Evolutionary conservation across 2,329 filamentous ascomycete genomes (phyloP).

Genomic region (Pezicula carpinea): DNA sequence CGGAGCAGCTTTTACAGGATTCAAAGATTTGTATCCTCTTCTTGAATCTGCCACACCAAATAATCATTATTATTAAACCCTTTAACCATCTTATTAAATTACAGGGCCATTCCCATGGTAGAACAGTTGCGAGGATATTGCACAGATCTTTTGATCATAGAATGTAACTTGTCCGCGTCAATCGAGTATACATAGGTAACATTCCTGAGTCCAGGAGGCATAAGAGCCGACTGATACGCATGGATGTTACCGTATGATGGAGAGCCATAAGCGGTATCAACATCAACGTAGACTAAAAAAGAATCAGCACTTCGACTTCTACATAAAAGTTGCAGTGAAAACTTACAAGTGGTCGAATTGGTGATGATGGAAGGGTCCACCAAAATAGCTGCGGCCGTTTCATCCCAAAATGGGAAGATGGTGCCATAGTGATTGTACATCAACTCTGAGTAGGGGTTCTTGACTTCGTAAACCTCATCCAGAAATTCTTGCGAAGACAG

Average conservation of each 20-base stretch:
- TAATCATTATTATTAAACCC: not conserved
- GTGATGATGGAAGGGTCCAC: conserved; percentile 32
- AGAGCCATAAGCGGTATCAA: conserved; percentile 36
- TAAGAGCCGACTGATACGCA: conserved; percentile 35
- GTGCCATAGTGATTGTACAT: conserved; percentile 35
- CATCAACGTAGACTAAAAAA: conserved; percentile 34
- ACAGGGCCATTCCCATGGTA: conserved; percentile 1
- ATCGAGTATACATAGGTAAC: conserved; percentile 37
- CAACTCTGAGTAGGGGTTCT: conserved; percentile 34
- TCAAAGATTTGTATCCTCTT: not conserved
- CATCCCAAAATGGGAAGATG: conserved; percentile 40
- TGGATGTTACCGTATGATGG: conserved; percentile 39
- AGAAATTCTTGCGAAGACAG: conserved; percentile 34
- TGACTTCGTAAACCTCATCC: conserved; percentile 32
- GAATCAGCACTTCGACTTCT: not conserved
- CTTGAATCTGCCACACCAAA: not conserved
- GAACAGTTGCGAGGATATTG: conserved; percentile 16
- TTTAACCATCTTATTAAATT: not conserved
- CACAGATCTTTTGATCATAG: conserved; percentile 33
- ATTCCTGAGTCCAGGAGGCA: conserved; percentile 31
- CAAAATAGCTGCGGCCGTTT: conserved; percentile 38
- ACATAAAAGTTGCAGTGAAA: not conserved
- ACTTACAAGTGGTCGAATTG: conserved; percentile 32
- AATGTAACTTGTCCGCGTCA: conserved; percentile 31
- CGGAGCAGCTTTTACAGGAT: not conserved